phyloP scores from a whole-genome alignment of 2,329 filamentous ascomycete genomes.

The Alternaria gaisen region DNA sequence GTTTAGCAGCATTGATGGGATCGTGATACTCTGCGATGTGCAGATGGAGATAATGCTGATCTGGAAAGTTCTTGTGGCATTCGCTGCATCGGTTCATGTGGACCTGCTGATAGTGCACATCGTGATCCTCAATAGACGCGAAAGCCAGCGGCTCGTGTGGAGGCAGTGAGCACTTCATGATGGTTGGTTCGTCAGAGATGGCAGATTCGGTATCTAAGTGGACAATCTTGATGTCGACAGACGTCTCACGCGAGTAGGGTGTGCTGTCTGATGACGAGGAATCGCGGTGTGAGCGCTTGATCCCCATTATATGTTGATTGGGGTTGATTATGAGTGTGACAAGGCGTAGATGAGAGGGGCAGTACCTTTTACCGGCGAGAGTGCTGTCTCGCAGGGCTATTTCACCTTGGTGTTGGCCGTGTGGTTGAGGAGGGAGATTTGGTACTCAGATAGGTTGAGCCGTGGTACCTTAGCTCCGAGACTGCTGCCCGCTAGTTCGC shows the following conservation, averaged over 20 bases:
- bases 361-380: conserved; percentile 37
- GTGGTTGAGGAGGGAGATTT: conserved; percentile 1
- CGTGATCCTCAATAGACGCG: conserved; percentile 79
- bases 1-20: conserved; percentile 73
- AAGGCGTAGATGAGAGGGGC: conserved; percentile 28
- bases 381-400: conserved; percentile 16
- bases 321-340: conserved; percentile 19
- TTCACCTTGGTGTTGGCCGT: conserved; percentile 5
- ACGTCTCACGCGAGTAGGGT: conserved; percentile 40
- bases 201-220: conserved; percentile 62
- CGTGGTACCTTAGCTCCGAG: conserved; percentile 18
- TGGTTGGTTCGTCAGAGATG: conserved; percentile 44
- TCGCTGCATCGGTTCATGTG: conserved; percentile 87
- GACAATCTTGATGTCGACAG: conserved; percentile 53
- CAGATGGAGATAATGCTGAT: conserved; percentile 77
- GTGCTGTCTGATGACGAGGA: conserved; percentile 54
- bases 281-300: conserved; percentile 67
- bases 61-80: conserved; percentile 89
- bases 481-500: conserved; percentile 19
- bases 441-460: not conserved
- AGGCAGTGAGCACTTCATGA: conserved; percentile 83
- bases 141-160: conserved; percentile 81
- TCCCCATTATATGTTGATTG: conserved; percentile 55
- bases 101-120: conserved; percentile 81
- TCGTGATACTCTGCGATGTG: conserved; percentile 95